Evolutionary conservation across 2,329 filamentous ascomycete species (phyloP).

Genomic region (Penicillium sp.): DNA sequence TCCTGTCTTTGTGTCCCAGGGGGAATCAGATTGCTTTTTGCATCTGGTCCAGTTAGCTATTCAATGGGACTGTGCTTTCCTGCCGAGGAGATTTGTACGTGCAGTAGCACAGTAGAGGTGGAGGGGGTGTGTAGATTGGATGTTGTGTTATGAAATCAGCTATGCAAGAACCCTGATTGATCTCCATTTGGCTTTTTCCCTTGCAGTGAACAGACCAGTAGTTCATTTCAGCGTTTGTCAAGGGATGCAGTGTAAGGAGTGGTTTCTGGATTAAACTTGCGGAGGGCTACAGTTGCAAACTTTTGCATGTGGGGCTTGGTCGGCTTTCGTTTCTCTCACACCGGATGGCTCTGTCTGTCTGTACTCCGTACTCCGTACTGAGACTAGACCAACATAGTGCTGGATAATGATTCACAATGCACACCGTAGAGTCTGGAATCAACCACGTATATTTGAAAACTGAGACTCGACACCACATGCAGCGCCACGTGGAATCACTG

Average conservation of each 20-base stretch:
- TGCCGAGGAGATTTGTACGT: not conserved
- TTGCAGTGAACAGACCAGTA: constrained; percentile 26
- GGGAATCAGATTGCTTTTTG: not conserved
- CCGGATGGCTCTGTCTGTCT: too few species aligned
- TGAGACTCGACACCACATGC: not conserved
- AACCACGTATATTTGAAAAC: too few species aligned
- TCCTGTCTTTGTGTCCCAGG: not conserved
- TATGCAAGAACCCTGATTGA: not conserved
- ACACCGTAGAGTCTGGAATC: too few species aligned
- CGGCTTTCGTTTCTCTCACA: too few species aligned
- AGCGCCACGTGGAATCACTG: constrained; percentile 1
- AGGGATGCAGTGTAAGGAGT: constrained; percentile 22
- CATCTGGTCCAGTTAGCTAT: not conserved
- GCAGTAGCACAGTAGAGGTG: too few species aligned
- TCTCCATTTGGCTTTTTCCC: constrained; percentile 6
- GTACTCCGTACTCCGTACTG: too few species aligned
- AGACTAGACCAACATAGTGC: too few species aligned
- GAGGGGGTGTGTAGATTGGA: not conserved
- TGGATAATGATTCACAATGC: too few species aligned
- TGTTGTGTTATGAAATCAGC: not conserved
- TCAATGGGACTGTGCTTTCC: not conserved
- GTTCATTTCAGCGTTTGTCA: constrained; percentile 17
- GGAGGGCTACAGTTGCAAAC: not conserved
- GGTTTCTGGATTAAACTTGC: constrained; percentile 5
- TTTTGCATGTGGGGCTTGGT: not conserved